Base-by-base conservation (phyloP, 2,329 filamentous ascomycete genomes). In the Pestalotiopsis sp. region DNA sequence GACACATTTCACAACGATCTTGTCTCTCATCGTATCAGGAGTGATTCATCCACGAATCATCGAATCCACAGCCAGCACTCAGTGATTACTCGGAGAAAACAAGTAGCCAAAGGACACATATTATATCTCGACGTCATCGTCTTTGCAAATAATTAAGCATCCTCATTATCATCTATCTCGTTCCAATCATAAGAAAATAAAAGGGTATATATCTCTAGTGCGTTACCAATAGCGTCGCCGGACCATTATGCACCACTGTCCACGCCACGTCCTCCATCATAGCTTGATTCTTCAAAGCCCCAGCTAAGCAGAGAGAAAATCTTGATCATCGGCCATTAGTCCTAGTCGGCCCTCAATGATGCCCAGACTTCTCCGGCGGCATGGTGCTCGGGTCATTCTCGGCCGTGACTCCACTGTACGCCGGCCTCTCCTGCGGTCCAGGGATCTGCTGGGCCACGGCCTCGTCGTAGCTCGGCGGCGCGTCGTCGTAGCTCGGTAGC, bases 401-500 rank as follows among this genome's bases (percentile, higher is more conserved):
- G 68, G 89, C 86, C 58, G 88, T 90, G 27, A 89, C 85, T 1
- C 89, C 89, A 70, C 87, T 89, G 77, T 92, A 94, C 14, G 89
- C 90, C 36, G 91, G 89, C 74, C 94, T 85, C 31, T 91, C 77
- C 56, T 80, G 77, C 2, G 93, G 93, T 45, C 89, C 91, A 0
- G 83, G 80, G 70, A 96, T 81, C 69, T 91, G 89, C 72, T 93
- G 91, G 6, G 94, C 94, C 81, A 98, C 91, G 13, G 94, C 94
- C 80, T 98, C 95, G 80, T 97, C 94, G 77, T 98, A 98, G 75
- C 93, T 97, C 7, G 95, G 95, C 20, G 95, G 95, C n/a, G 94
- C 93, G 68, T 96, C 94, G 39, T 93, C 91, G 72, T 88, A 84
- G 0, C 78, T 76, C 20, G 83, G 79, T 1, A 78, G 84, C 2